phyloP scores from a whole-genome alignment of 2,329 filamentous ascomycete species.

The Aspergillus oerlinghausenensis region DNA sequence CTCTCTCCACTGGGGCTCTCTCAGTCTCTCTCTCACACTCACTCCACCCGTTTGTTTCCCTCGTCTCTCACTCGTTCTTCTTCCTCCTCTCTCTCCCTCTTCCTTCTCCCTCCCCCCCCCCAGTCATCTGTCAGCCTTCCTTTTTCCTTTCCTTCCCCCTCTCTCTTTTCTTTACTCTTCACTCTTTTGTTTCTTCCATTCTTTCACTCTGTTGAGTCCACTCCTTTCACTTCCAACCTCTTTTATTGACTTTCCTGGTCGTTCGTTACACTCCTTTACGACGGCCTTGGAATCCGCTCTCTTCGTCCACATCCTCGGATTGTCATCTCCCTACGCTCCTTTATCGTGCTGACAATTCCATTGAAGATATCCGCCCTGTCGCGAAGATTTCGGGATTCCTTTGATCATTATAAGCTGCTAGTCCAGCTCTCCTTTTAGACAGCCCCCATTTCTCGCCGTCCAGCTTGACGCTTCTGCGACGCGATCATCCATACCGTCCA shows the following conservation, averaged over 20 bases:
- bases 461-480: constrained; percentile 31
- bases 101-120: constrained; percentile 23
- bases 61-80: constrained; percentile 11
- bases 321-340: constrained; percentile 12
- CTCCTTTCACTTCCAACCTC: constrained; percentile 20
- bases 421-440: constrained; percentile 32
- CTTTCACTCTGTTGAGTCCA: constrained; percentile 11
- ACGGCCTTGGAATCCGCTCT: constrained; percentile 37
- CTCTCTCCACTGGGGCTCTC: not conserved
- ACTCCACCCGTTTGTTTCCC: constrained; percentile 12
- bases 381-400: constrained; percentile 13
- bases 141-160: constrained; percentile 24
- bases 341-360: constrained; percentile 6
- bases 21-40: constrained; percentile 4
- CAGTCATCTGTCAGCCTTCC: constrained; percentile 24
- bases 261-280: constrained; percentile 52
- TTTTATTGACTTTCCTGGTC: constrained; percentile 31
- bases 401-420: constrained; percentile 31
- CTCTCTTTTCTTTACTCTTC: constrained; percentile 26
- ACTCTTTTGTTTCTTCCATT: constrained; percentile 22
- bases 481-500: constrained; percentile 21
- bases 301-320: constrained; percentile 35
- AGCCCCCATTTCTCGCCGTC: constrained; percentile 12
- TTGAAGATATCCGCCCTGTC: constrained; percentile 14
- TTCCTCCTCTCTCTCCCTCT: constrained; percentile 16